Conservation (phyloP, 129 eudicot genomes). For the Helianthus tuberosus region DNA sequence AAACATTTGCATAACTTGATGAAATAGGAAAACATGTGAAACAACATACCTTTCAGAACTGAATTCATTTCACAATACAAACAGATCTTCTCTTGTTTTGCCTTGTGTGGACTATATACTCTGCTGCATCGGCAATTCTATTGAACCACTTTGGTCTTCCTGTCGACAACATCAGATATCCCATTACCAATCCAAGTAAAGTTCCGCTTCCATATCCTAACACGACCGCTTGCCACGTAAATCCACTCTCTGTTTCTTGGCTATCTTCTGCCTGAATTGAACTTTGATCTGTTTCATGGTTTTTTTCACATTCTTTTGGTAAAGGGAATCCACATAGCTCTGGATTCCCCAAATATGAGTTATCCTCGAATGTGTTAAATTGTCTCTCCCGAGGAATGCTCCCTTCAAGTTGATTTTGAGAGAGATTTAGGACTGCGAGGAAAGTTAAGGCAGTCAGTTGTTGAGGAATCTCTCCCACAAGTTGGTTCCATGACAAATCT, state of each 20-base stretch:
- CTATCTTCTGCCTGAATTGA: background rate
- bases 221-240: conserved; percentile 25
- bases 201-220: conserved; percentile 35
- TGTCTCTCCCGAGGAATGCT: conserved; percentile 25
- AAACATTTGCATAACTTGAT: background rate
- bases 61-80: background rate
- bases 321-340: conserved; percentile 19
- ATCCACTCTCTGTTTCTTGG: conserved; percentile 7
- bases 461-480: conserved; percentile 31
- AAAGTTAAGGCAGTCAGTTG: conserved; percentile 15
- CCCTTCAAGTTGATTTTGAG: conserved; percentile 32
- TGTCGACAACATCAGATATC: conserved; percentile 16
- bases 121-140: conserved; percentile 19
- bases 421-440: conserved; percentile 40
- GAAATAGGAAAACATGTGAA: background rate
- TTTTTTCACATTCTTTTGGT: conserved; percentile 3
- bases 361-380: conserved; percentile 20
- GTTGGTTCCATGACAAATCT: conserved; percentile 45
- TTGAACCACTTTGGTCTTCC: conserved; percentile 37
- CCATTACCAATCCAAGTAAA: conserved; percentile 20
- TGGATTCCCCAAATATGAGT: conserved; percentile 25
- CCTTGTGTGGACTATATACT: background rate
- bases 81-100: background rate
- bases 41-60: background rate
- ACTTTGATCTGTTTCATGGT: too few relatives aligned